phyloP scores from a whole-genome alignment of 179 eudicot species.

The Silene noctiflora region DNA sequence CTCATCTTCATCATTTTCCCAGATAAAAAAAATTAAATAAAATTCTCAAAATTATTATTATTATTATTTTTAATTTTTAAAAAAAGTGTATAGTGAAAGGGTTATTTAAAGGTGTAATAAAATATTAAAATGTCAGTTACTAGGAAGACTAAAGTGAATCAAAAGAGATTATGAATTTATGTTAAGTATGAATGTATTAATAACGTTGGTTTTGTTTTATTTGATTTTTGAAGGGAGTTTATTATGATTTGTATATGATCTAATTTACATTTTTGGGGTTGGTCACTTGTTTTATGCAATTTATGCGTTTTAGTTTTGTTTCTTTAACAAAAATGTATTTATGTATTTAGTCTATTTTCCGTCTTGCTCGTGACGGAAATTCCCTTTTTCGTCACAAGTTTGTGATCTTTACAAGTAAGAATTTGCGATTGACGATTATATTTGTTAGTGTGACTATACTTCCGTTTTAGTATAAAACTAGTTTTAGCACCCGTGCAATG shows the following conservation, averaged over 20 bases:
- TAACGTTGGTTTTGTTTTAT: background rate
- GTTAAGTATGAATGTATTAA: background rate
- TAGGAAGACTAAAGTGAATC: background rate
- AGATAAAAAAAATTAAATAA: background rate
- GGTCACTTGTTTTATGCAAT: background rate
- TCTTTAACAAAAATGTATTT: no score
- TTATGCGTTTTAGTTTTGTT: background rate
- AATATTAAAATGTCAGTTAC: no score
- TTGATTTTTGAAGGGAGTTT: background rate
- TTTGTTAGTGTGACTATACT: no score
- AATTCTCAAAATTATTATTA: background rate
- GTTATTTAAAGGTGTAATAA: no score
- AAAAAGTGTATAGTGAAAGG: background rate
- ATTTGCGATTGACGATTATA: no score
- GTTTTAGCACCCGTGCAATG: no score
- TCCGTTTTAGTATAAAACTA: no score
- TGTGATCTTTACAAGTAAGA: no score
- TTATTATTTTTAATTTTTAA: background rate
- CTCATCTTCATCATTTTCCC: constrained; percentile 38
- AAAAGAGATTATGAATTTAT: background rate
- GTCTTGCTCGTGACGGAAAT: no score
- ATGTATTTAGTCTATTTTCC: no score
- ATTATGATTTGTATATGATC: background rate
- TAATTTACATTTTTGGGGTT: background rate
- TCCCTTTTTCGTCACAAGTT: no score